These are phyloP conservation scores for Favolaschia claudopus DNA, from an alignment of 768 basidiomycete species.

Conservation along the genomic window DNA sequence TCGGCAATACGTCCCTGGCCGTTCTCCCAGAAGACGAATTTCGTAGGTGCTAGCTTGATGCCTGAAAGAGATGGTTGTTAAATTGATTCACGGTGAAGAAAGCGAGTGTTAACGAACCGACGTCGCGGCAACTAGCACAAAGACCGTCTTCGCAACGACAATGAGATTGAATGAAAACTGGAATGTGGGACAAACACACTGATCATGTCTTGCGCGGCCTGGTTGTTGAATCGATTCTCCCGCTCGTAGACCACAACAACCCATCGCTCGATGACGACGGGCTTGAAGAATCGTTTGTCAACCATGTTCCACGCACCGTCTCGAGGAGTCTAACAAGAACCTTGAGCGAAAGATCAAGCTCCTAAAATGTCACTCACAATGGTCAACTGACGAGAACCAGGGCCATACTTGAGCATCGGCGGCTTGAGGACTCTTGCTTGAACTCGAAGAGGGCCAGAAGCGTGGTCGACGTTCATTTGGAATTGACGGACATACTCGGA, in stretches of 20 bases:
- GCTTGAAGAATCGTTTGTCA: slow-evolving; percentile 72
- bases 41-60: slow-evolving; percentile 58
- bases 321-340: slow-evolving; percentile 52
- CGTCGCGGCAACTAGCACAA: slow-evolving; percentile 55
- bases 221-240: slow-evolving; percentile 58
- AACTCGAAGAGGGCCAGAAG: slow-evolving; percentile 57
- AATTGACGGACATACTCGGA: slow-evolving; percentile 80
- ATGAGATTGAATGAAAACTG: too few species aligned
- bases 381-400: slow-evolving; percentile 58
- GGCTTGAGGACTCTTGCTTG: slow-evolving; percentile 69
- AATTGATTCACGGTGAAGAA: not conserved
- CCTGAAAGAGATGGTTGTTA: slow-evolving; percentile 48
- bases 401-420: slow-evolving; percentile 73
- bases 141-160: too few species aligned
- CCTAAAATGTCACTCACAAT: slow-evolving; percentile 52
- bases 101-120: slow-evolving; percentile 56
- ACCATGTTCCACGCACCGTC: slow-evolving; percentile 88
- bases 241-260: slow-evolving; percentile 73
- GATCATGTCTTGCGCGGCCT: slow-evolving; percentile 62
- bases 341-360: slow-evolving; percentile 4
- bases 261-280: slow-evolving; percentile 64
- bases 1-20: slow-evolving; percentile 62
- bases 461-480: slow-evolving; percentile 66
- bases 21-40: slow-evolving; percentile 61
- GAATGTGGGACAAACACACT: slow-evolving; percentile 57